Evolutionary conservation across 1,284 basidiomycete species (phyloP).

Genomic region (Fomes fomentarius): DNA sequence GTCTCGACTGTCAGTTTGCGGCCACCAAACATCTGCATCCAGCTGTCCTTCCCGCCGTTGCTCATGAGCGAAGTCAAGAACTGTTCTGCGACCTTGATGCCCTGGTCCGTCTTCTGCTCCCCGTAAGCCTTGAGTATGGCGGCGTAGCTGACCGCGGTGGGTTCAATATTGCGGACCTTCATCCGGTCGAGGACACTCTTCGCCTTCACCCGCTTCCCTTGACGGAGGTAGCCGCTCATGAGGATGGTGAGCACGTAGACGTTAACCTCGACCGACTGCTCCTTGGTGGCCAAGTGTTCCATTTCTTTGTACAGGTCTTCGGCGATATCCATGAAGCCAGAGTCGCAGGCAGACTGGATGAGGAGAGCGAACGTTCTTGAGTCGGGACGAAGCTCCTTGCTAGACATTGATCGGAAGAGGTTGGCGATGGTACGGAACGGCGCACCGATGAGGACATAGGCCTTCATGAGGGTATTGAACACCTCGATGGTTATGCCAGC

Average conservation of each 20-base stretch:
- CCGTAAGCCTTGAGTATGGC: slow-evolving; percentile 71
- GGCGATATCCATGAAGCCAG: slow-evolving; percentile 70
- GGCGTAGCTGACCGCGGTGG: slow-evolving; percentile 73
- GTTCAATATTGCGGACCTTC: slow-evolving; percentile 65
- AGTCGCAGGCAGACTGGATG: slow-evolving; percentile 85
- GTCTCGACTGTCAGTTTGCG: slow-evolving; percentile 49
- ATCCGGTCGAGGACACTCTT: slow-evolving; percentile 79
- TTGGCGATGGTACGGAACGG: slow-evolving; percentile 71
- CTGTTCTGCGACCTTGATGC: slow-evolving; percentile 58
- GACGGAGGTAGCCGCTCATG: slow-evolving; percentile 78
- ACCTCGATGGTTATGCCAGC: slow-evolving; percentile 56
- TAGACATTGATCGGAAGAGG: slow-evolving; percentile 65
- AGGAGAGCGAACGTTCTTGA: slow-evolving; percentile 75
- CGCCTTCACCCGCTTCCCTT: slow-evolving; percentile 59
- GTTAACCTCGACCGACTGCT: slow-evolving; percentile 48
- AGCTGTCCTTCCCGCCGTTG: slow-evolving; percentile 38
- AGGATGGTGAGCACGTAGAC: slow-evolving; percentile 82
- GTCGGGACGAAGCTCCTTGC: slow-evolving; percentile 58
- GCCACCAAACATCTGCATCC: slow-evolving; percentile 43
- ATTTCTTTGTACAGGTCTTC: slow-evolving; percentile 72
- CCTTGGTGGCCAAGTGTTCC: slow-evolving; percentile 44
- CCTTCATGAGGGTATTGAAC: slow-evolving; percentile 84
- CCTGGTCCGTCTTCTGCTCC: slow-evolving; percentile 48
- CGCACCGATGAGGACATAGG: slow-evolving; percentile 81
- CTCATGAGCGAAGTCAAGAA: slow-evolving; percentile 59